A percentile compares a stretch with the other conserved stretches of the same genome.
Conservation (phyloP, 1,284 basidiomycete genomes). For the Anthracocystis panici-leucophaei region DNA sequence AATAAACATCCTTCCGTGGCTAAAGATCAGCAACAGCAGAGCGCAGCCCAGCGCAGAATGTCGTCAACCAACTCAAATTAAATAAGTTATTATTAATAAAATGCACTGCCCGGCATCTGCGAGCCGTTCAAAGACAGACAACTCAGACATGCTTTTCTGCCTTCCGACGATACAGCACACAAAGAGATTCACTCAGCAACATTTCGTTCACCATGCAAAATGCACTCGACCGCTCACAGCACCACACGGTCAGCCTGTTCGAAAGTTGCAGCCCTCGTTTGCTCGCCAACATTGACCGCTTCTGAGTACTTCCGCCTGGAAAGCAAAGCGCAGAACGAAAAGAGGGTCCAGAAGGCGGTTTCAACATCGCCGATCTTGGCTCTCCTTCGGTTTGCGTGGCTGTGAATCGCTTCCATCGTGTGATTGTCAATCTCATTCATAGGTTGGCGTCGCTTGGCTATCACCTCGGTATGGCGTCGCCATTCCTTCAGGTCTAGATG, state of each 20-base stretch:
- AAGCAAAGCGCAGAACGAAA: neutral
- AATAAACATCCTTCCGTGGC: neutral
- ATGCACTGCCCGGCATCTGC: slow-evolving; percentile 23
- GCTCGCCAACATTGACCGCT: neutral
- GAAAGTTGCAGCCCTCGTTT: neutral
- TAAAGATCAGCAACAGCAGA: neutral
- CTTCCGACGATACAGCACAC: neutral
- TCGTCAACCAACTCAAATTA: neutral
- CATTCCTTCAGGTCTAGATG: neutral
- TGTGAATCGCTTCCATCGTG: slow-evolving; percentile 7
- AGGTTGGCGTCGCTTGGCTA: too few species aligned
- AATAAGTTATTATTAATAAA: neutral
- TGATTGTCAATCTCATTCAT: too few species aligned
- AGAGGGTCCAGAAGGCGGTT: slow-evolving; percentile 5
- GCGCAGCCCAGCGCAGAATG: slow-evolving; percentile 3
- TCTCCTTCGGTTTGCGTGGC: neutral
- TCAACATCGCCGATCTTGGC: slow-evolving; percentile 11
- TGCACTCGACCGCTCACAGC: neutral
- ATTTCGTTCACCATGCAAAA: too few species aligned
- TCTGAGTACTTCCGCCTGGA: neutral
- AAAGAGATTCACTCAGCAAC: too few species aligned
- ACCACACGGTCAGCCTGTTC: neutral
- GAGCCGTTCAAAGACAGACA: slow-evolving; percentile 23
- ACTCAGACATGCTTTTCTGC: neutral
- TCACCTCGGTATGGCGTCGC: too few species aligned